Conservation (phyloP, 495 filamentous ascomycete species). For the Aspergillus haitiensis region DNA sequence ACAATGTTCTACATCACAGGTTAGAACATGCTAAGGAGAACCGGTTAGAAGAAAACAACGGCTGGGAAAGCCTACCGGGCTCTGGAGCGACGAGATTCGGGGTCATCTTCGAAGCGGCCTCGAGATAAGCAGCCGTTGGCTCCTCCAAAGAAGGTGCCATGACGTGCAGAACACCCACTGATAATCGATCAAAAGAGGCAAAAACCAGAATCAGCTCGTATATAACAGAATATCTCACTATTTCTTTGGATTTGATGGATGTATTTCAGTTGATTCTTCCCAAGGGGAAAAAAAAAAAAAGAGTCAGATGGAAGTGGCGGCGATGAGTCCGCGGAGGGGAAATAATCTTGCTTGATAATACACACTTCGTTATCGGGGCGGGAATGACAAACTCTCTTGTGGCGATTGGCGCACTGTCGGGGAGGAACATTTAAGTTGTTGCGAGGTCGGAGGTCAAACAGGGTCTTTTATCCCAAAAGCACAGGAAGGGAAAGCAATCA, state of each 20-base stretch:
- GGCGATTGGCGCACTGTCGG: slow-evolving; percentile 32
- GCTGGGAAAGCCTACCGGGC: slow-evolving; percentile 56
- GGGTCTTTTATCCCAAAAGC: background rate
- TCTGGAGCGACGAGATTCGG: slow-evolving; percentile 89
- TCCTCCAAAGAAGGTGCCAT: slow-evolving; percentile 76
- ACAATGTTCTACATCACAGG: slow-evolving; percentile 67
- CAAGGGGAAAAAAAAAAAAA: background rate
- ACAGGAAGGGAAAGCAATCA: background rate
- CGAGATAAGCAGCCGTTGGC: slow-evolving; percentile 62
- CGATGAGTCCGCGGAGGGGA: slow-evolving; percentile 14
- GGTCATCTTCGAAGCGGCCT: slow-evolving; percentile 65
- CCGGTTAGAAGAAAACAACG: background rate
- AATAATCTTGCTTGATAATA: slow-evolving; percentile 42
- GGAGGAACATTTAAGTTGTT: slow-evolving; percentile 14
- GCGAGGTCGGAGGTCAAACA: slow-evolving; percentile 30
- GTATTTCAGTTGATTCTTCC: background rate
- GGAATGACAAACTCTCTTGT: slow-evolving; percentile 39
- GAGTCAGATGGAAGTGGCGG: slow-evolving; percentile 9
- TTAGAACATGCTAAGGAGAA: background rate
- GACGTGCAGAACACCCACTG: background rate
- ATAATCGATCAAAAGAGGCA: background rate
- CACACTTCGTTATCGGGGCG: background rate
- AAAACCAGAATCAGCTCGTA: background rate
- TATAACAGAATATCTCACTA: too few relatives aligned
- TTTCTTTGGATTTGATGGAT: background rate